Conservation (phyloP, 495 filamentous ascomycete species). For the Podospora bellae-mahoneyi region DNA sequence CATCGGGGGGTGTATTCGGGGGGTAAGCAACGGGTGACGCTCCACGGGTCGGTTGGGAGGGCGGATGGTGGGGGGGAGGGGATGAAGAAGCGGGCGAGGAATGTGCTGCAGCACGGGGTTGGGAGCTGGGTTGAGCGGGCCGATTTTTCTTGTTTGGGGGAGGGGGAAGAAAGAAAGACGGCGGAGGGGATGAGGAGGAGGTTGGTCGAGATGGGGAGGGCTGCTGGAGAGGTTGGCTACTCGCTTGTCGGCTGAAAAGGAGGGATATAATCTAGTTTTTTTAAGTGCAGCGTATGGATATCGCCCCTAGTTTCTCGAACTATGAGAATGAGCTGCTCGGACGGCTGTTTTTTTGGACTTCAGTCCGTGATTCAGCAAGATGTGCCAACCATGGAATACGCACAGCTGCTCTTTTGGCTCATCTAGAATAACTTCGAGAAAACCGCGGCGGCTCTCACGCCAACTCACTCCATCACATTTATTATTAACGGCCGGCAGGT, state of each 20-base stretch:
- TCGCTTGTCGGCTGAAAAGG: too few relatives aligned
- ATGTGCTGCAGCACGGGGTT: slow-evolving; percentile 83
- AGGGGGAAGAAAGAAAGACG: slow-evolving; percentile 50
- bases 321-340: too few relatives aligned
- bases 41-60: slow-evolving; percentile 55
- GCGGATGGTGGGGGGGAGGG: slow-evolving; percentile 62
- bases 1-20: slow-evolving; percentile 71
- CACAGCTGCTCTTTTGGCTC: too few relatives aligned
- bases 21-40: slow-evolving; percentile 62
- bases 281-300: too few relatives aligned
- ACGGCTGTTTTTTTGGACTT: too few relatives aligned
- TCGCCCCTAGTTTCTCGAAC: too few relatives aligned
- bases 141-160: slow-evolving; percentile 50
- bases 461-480: not conserved
- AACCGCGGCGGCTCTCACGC: too few relatives aligned
- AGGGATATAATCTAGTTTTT: too few relatives aligned
- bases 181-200: slow-evolving; percentile 53
- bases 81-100: slow-evolving; percentile 59
- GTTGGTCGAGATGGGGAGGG: slow-evolving; percentile 59
- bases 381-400: too few relatives aligned
- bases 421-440: too few relatives aligned
- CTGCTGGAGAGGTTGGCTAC: slow-evolving; percentile 30
- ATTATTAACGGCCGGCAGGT: not conserved
- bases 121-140: slow-evolving; percentile 64
- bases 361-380: too few relatives aligned